These are phyloP conservation scores for Chytriomyces hyalinus DNA, from an alignment of 192 early-diverging fungal species.

Conservation along the genomic window DNA sequence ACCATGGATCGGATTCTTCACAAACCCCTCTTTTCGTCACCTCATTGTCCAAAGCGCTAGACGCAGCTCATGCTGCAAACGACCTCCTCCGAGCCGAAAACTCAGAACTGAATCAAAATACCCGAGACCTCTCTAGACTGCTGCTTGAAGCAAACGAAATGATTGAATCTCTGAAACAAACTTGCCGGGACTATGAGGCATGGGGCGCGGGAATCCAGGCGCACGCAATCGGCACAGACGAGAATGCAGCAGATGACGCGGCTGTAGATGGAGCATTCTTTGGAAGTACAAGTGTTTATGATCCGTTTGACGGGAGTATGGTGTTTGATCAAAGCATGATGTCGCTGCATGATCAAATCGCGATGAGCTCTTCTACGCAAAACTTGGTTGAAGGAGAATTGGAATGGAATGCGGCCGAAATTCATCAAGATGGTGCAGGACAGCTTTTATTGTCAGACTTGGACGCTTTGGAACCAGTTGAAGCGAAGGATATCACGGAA, in stretches of 20 bases:
- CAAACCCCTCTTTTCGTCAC: background rate
- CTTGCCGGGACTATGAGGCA: background rate
- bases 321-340: background rate
- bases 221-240: background rate
- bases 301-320: background rate
- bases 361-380: background rate
- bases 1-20: background rate
- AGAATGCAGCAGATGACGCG: background rate
- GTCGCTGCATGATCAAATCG: background rate
- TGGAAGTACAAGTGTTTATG: background rate
- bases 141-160: conserved; percentile 30
- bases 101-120: background rate
- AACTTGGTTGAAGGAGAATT: background rate
- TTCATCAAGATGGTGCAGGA: too few relatives aligned
- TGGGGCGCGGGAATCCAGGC: too few relatives aligned
- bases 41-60: conserved; percentile 17
- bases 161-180: conserved; percentile 13
- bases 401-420: too few relatives aligned
- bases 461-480: background rate
- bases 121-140: conserved; percentile 8
- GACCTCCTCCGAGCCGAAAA: conserved; percentile 8
- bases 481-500: background rate
- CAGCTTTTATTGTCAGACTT: background rate
- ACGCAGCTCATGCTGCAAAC: conserved; percentile 6
- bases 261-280: background rate